phyloP scores from a whole-genome alignment of 192 early-diverging fungal genomes.

The Dissophora globulifera region DNA sequence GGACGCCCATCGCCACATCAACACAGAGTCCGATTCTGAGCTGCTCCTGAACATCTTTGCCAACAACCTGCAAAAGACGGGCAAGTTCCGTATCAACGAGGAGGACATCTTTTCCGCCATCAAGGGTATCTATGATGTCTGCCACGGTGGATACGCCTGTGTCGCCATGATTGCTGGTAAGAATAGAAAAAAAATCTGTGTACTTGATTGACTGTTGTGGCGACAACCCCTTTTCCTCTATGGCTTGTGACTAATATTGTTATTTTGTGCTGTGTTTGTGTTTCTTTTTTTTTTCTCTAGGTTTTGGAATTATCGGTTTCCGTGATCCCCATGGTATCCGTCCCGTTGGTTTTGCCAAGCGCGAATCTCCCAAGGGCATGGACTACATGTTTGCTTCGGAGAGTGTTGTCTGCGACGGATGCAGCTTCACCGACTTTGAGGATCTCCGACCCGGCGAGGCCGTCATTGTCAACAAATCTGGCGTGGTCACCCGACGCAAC shows the following conservation, averaged over 20 bases:
- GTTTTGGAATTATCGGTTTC: slow-evolving; percentile 95
- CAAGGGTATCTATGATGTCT: slow-evolving; percentile 82
- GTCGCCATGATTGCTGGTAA: slow-evolving; percentile 95
- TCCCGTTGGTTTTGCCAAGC: slow-evolving; percentile 92
- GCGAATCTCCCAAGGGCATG: slow-evolving; percentile 72
- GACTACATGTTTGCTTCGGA: slow-evolving; percentile 99
- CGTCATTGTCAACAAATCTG: slow-evolving; percentile 86
- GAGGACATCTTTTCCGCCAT: slow-evolving; percentile 98
- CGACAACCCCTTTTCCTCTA: too few relatives aligned
- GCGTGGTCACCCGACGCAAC: slow-evolving; percentile 72
- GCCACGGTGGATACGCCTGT: slow-evolving; percentile 93
- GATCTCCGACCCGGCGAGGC: slow-evolving; percentile 96
- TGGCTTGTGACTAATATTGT: too few relatives aligned
- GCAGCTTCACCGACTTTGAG: slow-evolving; percentile 89
- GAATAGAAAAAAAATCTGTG: background rate
- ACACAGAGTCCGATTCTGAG: slow-evolving; percentile 99
- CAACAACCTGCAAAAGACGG: slow-evolving; percentile 95
- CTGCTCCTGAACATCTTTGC: slow-evolving; percentile 97
- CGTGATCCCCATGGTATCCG: slow-evolving; percentile 98
- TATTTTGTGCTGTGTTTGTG: too few relatives aligned
- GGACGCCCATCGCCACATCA: slow-evolving; percentile 98
- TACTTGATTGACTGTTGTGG: too few relatives aligned
- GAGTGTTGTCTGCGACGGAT: slow-evolving; percentile 91
- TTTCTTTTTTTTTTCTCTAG: slow-evolving; percentile 39
- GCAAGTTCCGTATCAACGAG: slow-evolving; percentile 97